Evolutionary conservation across 345 rosid species (phyloP).

Genomic region (Boechera divaricarpa): DNA sequence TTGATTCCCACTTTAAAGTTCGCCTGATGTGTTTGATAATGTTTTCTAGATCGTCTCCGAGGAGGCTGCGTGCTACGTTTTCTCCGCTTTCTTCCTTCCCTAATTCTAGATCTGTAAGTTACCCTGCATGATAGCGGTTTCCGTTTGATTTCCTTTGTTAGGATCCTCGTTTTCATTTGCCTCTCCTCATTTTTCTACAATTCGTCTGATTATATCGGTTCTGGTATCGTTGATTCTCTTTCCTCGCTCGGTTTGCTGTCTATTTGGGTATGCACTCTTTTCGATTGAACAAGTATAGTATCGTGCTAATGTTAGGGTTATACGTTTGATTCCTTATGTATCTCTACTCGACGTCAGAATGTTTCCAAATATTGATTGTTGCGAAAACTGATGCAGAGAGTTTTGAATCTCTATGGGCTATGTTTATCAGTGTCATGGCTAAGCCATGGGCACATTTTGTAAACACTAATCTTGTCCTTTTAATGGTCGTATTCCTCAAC

Average conservation of each 20-base stretch:
- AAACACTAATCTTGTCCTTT: neutral
- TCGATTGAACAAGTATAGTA: neutral
- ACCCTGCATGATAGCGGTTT: constrained; percentile 18
- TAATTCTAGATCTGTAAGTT: constrained; percentile 39
- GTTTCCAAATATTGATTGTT: constrained; percentile 13
- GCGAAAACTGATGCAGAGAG: constrained; percentile 2
- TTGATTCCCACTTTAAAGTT: constrained; percentile 10
- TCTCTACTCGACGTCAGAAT: neutral
- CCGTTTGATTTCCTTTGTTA: neutral
- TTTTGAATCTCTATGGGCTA: neutral
- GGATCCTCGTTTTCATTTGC: constrained; percentile 14
- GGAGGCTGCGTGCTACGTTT: constrained; percentile 15
- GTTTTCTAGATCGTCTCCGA: constrained; percentile 30
- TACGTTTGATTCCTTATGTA: constrained; percentile 12
- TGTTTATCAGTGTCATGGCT: neutral
- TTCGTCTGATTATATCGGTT: constrained; percentile 22
- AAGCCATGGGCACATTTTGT: neutral
- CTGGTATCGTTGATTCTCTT: constrained; percentile 17
- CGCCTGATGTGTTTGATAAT: constrained; percentile 5
- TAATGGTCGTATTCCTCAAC: neutral
- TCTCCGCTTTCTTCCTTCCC: constrained; percentile 11
- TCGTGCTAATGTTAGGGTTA: constrained; percentile 7
- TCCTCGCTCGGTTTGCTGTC: constrained; percentile 18
- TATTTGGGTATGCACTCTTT: neutral
- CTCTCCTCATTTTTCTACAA: constrained; percentile 8